These are phyloP conservation scores for Cladosporium sp. DNA, from an alignment of 2,329 filamentous ascomycete genomes.

Conservation along the genomic window DNA sequence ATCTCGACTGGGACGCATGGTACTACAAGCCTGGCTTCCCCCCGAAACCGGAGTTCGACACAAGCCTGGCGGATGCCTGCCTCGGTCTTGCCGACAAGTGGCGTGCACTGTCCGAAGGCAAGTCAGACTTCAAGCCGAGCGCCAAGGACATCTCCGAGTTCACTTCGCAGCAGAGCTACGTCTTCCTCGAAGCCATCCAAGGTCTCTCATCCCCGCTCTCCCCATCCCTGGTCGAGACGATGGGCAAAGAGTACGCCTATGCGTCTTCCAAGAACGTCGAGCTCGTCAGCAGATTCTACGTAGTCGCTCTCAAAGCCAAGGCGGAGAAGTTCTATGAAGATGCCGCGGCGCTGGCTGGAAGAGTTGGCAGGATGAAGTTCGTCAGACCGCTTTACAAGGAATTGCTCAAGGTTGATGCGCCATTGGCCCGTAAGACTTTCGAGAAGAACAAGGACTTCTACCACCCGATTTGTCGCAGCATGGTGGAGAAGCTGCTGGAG, in stretches of 20 bases:
- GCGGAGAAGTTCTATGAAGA: slow-evolving; percentile 65
- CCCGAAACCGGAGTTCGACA: slow-evolving; percentile 87
- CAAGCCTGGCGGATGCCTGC: slow-evolving; percentile 77
- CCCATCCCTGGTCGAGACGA: slow-evolving; percentile 59
- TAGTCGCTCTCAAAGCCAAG: slow-evolving; percentile 69
- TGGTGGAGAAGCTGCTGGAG: slow-evolving; percentile 67
- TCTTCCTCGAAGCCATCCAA: slow-evolving; percentile 80
- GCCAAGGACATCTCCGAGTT: slow-evolving; percentile 66
- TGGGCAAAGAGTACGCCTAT: slow-evolving; percentile 73
- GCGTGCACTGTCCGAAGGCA: slow-evolving; percentile 49
- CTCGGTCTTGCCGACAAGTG: slow-evolving; percentile 79
- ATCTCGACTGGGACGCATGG: slow-evolving; percentile 83
- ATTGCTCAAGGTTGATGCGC: slow-evolving; percentile 67
- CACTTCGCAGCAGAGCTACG: slow-evolving; percentile 81
- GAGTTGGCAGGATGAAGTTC: slow-evolving; percentile 94
- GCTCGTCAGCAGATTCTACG: slow-evolving; percentile 73
- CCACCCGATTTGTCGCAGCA: slow-evolving; percentile 81
- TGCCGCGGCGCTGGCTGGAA: slow-evolving; percentile 68
- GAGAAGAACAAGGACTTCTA: slow-evolving; percentile 87
- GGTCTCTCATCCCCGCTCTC: slow-evolving; percentile 60
- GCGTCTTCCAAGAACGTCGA: slow-evolving; percentile 77
- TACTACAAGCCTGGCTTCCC: slow-evolving; percentile 88
- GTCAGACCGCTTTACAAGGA: slow-evolving; percentile 78
- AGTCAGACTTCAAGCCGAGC: slow-evolving; percentile 53
- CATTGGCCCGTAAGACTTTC: slow-evolving; percentile 76